Percentiles rank a stretch among this genome's conserved stretches.
phyloP scores from a whole-genome alignment of 2,329 filamentous ascomycete genomes.

The Gliomastix tumulicola region DNA sequence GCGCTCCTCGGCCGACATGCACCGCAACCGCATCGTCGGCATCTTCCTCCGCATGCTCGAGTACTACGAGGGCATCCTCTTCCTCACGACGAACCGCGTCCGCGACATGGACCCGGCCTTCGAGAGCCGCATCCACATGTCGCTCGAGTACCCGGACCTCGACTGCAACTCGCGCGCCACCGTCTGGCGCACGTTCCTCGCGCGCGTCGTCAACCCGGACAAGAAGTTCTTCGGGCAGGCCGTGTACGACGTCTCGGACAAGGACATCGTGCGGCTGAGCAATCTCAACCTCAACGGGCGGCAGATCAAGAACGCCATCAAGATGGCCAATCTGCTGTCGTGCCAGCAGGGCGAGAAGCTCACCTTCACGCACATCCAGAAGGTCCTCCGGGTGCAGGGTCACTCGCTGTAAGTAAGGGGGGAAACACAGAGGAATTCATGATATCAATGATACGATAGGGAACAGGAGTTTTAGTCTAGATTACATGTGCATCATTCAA shows the following conservation, averaged over 20 bases:
- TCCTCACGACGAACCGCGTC: constrained; percentile 44
- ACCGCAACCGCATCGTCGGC: constrained; percentile 31
- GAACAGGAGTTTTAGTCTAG: too few relatives aligned
- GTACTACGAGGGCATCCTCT: constrained; percentile 42
- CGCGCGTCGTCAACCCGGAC: constrained; percentile 15
- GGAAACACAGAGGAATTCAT: too few relatives aligned
- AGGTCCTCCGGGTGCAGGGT: constrained; percentile 20
- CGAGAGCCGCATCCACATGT: constrained; percentile 39
- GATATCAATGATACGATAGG: too few relatives aligned
- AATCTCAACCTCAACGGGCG: constrained; percentile 36
- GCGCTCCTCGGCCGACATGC: constrained; percentile 21
- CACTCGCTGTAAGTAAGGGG: constrained; percentile 18
- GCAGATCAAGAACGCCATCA: constrained; percentile 44
- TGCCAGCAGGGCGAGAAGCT: constrained; percentile 20
- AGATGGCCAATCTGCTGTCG: constrained; percentile 23
- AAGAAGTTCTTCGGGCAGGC: constrained; percentile 12
- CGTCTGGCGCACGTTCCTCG: constrained; percentile 32
- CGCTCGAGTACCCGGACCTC: constrained; percentile 36
- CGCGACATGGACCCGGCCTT: constrained; percentile 38
- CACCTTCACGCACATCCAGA: constrained; percentile 16
- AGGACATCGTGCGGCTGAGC: constrained; percentile 25
- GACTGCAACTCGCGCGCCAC: constrained; percentile 22
- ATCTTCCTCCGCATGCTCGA: constrained; percentile 42
- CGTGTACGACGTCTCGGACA: constrained; percentile 20
- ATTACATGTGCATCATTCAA: too few relatives aligned